A percentile compares a stretch with the other conserved stretches of the same genome.
Conservation (phyloP, 257 asterid species). For the Solanum phureja region DNA sequence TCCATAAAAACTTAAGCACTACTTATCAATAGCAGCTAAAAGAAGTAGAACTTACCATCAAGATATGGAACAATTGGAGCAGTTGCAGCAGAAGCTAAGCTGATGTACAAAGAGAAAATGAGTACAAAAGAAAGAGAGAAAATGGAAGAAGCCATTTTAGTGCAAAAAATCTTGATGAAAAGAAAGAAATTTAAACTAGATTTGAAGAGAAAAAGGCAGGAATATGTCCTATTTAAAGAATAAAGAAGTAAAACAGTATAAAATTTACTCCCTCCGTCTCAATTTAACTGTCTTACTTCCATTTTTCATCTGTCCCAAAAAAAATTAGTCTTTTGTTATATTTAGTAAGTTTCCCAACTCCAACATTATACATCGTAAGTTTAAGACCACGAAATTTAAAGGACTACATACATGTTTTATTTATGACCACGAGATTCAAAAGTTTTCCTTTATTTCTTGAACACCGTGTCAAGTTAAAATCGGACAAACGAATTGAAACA, state of each 20-base stretch:
- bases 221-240: neutral
- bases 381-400: neutral
- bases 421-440: neutral
- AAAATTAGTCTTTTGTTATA: neutral
- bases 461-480: too few relatives aligned
- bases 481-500: too few relatives aligned
- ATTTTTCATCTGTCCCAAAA: neutral
- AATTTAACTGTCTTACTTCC: neutral
- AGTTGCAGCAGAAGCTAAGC: constrained; percentile 18
- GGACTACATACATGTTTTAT: too few relatives aligned
- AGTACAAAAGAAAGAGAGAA: constrained; percentile 18
- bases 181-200: neutral
- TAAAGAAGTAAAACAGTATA: neutral
- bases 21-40: neutral
- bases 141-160: constrained; percentile 28
- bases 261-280: neutral
- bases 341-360: neutral
- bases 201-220: neutral
- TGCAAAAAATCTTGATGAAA: neutral
- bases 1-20: neutral
- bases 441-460: too few relatives aligned
- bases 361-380: neutral
- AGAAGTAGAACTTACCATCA: constrained; percentile 33
- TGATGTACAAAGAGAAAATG: constrained; percentile 16
- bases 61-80: constrained; percentile 13